Evolutionary conservation across 176 grass and related monocot species (phyloP).

Genomic region (Poa annua): DNA sequence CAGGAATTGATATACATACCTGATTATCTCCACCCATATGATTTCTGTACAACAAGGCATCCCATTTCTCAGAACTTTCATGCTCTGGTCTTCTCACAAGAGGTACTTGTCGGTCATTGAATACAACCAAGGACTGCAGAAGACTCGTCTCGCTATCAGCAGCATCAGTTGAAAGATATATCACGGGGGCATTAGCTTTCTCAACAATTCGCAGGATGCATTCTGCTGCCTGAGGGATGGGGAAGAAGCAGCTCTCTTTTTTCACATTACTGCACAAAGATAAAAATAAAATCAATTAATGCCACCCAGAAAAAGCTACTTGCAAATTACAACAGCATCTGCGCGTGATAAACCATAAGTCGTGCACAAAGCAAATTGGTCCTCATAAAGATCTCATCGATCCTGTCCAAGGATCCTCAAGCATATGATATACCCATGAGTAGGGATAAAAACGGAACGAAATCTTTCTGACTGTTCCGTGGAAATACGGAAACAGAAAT

Average conservation of each 20-base stretch:
- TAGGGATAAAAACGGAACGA: too few species aligned
- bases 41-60: constrained; percentile 83
- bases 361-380: neutral
- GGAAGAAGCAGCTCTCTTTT: constrained; percentile 95
- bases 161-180: constrained; percentile 95
- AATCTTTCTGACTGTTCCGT: too few species aligned
- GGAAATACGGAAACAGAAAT: too few species aligned
- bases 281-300: constrained; percentile 10
- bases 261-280: constrained; percentile 76
- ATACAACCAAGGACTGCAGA: constrained; percentile 72
- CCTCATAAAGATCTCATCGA: neutral
- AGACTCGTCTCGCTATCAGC: constrained; percentile 72
- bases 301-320: neutral
- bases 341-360: neutral
- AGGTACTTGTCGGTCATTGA: constrained; percentile 76
- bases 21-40: constrained; percentile 71
- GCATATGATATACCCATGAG: neutral
- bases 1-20: constrained; percentile 32
- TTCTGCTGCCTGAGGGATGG: constrained; percentile 88
- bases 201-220: constrained; percentile 73
- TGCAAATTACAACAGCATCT: constrained; percentile 13
- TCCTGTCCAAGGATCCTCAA: constrained; percentile 2
- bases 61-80: constrained; percentile 82
- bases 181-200: constrained; percentile 71
- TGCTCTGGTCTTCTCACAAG: constrained; percentile 86